Conservation (phyloP, 257 asterid genomes). For the Eustoma russellianum region DNA sequence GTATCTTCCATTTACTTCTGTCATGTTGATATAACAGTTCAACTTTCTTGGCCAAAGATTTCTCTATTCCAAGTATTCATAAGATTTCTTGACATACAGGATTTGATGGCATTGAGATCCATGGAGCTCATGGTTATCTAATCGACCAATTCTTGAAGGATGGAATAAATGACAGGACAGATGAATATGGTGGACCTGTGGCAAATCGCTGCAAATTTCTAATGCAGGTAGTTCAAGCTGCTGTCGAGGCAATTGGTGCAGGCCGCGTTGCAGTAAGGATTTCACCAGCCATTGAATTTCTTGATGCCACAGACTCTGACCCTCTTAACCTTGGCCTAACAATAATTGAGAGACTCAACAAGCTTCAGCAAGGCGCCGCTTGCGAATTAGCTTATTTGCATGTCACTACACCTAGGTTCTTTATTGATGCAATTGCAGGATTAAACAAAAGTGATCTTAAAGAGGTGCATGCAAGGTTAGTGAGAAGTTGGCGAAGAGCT, state of each 20-base stretch:
- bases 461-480: constrained; percentile 51
- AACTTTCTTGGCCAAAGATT: neutral
- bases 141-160: constrained; percentile 84
- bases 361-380: constrained; percentile 31
- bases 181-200: constrained; percentile 76
- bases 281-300: constrained; percentile 92
- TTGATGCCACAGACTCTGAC: constrained; percentile 80
- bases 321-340: constrained; percentile 70
- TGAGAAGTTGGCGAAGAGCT: constrained; percentile 52
- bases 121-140: constrained; percentile 92
- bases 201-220: constrained; percentile 70
- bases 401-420: constrained; percentile 82
- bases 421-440: constrained; percentile 71
- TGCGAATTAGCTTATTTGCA: constrained; percentile 69
- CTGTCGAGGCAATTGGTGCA: constrained; percentile 60
- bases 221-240: constrained; percentile 48
- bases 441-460: constrained; percentile 62
- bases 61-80: neutral
- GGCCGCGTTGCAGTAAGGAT: constrained; percentile 69
- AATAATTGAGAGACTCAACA: constrained; percentile 60
- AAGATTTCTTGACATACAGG: constrained; percentile 25
- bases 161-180: constrained; percentile 78
- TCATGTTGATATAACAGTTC: too few species aligned
- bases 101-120: constrained; percentile 86
- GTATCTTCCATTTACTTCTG: too few species aligned